A percentile compares a stretch with the other conserved stretches of the same genome.
These are phyloP conservation scores for Cyberlindnera maclurae DNA, from an alignment of 805 yeast genomes.

Conservation along the genomic window DNA sequence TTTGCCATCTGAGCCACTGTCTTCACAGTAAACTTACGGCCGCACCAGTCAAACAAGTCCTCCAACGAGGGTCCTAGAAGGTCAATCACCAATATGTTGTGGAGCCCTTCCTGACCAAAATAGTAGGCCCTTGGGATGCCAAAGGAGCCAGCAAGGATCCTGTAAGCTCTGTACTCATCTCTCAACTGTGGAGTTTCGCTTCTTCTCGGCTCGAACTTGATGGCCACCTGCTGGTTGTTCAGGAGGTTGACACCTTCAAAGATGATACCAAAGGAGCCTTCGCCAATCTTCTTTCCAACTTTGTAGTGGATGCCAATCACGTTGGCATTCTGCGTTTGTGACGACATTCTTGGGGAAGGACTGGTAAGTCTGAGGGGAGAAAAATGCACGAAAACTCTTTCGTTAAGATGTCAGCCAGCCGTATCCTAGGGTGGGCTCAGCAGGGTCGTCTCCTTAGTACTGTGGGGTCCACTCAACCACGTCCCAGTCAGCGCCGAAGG, in stretches of 20 bases:
- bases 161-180: slow-evolving; percentile 95
- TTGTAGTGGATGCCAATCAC: slow-evolving; percentile 91
- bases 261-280: slow-evolving; percentile 96
- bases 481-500: not conserved
- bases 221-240: slow-evolving; percentile 90
- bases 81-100: slow-evolving; percentile 90
- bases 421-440: too few species aligned
- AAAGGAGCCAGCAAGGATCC: slow-evolving; percentile 68
- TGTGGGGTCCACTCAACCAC: too few species aligned
- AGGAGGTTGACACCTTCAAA: slow-evolving; percentile 93
- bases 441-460: too few species aligned
- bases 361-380: too few species aligned
- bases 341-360: not conserved
- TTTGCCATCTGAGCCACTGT: slow-evolving; percentile 91
- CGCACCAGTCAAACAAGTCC: slow-evolving; percentile 98
- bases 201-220: slow-evolving; percentile 94
- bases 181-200: slow-evolving; percentile 96
- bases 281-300: slow-evolving; percentile 96
- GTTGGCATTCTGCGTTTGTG: slow-evolving; percentile 16
- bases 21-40: slow-evolving; percentile 77
- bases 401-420: too few species aligned
- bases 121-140: slow-evolving; percentile 97
- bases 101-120: slow-evolving; percentile 97
- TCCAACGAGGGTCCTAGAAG: slow-evolving; percentile 92
- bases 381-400: too few species aligned